Base-by-base conservation (phyloP, 2,329 filamentous ascomycete genomes). In the Eutypella sp. region DNA sequence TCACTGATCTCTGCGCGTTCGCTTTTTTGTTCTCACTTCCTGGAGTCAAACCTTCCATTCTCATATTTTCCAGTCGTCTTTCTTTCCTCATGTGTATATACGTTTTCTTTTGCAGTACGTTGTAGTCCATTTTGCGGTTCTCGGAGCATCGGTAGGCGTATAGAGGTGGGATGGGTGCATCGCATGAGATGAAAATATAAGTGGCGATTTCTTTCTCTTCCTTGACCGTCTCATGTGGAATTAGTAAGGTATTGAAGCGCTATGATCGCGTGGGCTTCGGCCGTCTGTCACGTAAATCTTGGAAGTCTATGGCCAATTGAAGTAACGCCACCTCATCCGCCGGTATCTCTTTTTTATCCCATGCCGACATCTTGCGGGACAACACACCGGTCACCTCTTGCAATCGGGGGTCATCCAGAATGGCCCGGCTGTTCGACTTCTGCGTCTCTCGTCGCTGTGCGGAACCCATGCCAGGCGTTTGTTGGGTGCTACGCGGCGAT, bases 381-480 rank as follows among this genome's bases (percentile, higher is more conserved):
- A 55, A 46, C 20, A 60, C 10, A 5, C 57, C 57, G 4, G 57
- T 60, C 11, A 55, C 57, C 36, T 56, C 50, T 11, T 50, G 55
- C 9, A 58, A 40, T 8, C 55, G 46, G 5, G 53, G 49, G 38
- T 53, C 42, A 22, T 20, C 48, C 20, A 56, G 41, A 41, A 56
- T 51, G 5, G 48, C 22, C 18, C 36, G 19, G 36, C 11, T 39
- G 20, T 39, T 20, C 11, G n/a, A 5, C 15, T 39, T 23, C 11
- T 19, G 20, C n/a, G 36, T 23, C 19, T 34, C n/a, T n/a, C n/a
- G n/a, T n/a, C n/a, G n/a, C n/a, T n/a, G n/a, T n/a, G n/a, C n/a
- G n/a, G n/a, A n/a, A n/a, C n/a, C n/a, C n/a, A 6, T 11, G 4
- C 29, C 11, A 5, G 5, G 10, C 10, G 10, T 39, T 39, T 10